phyloP scores from a whole-genome alignment of 768 basidiomycete species.

The Macrolepiota dolichaula region DNA sequence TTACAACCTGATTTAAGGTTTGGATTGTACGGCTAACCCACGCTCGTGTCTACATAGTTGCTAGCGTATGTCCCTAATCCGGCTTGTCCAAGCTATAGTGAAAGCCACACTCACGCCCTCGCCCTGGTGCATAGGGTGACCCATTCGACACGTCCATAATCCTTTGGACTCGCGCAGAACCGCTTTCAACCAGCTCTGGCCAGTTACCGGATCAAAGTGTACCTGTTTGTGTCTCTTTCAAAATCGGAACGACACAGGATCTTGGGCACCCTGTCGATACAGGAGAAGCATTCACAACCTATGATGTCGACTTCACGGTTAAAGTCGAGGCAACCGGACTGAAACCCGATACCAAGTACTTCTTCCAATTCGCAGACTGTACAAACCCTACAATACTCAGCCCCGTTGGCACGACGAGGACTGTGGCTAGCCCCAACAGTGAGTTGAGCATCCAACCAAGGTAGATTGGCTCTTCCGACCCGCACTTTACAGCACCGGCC shows the following conservation, averaged over 20 bases:
- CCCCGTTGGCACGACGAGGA: constrained; percentile 49
- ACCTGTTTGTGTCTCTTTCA: constrained; percentile 48
- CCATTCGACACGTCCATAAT: constrained; percentile 51
- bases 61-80: constrained; percentile 35
- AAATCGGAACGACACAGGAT: constrained; percentile 33
- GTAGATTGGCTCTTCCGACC: not conserved
- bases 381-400: constrained; percentile 39
- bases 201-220: constrained; percentile 44
- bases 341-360: constrained; percentile 50
- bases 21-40: not conserved
- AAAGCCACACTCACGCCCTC: not conserved
- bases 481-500: constrained; percentile 35
- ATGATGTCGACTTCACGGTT: constrained; percentile 58
- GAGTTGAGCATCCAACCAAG: constrained; percentile 15
- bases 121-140: constrained; percentile 38
- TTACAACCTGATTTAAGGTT: not conserved
- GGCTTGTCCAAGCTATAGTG: too few species aligned
- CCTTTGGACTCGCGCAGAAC: constrained; percentile 55
- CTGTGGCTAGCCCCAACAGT: constrained; percentile 45
- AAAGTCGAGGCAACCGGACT: constrained; percentile 55
- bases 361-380: constrained; percentile 54
- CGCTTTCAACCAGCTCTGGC: constrained; percentile 24
- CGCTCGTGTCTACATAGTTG: constrained; percentile 32
- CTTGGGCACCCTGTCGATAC: constrained; percentile 35
- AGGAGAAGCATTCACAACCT: constrained; percentile 50